Evolutionary conservation across 75 land plant genomes (phyloP).

Genomic region (Chamaecyparis obtusa): DNA sequence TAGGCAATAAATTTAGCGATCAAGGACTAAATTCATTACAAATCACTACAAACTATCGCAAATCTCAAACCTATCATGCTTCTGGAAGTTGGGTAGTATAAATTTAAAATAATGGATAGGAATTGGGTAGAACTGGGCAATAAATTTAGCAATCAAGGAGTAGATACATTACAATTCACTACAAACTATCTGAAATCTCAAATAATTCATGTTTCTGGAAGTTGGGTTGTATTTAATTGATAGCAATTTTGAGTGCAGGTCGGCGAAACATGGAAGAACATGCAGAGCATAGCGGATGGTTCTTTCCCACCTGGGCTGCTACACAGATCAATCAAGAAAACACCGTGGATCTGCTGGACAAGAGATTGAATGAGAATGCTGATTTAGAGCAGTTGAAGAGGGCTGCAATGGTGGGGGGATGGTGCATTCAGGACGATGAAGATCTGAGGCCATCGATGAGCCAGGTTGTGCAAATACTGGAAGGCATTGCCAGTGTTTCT

Average conservation of each 20-base stretch:
- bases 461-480: slow-evolving; percentile 36
- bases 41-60: too few relatives aligned
- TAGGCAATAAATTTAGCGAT: too few relatives aligned
- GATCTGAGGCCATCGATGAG: slow-evolving; percentile 30
- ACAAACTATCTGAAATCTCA: too few relatives aligned
- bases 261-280: background rate
- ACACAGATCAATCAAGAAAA: background rate
- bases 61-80: too few relatives aligned
- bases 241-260: background rate
- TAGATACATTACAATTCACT: too few relatives aligned
- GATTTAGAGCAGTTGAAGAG: slow-evolving; percentile 23
- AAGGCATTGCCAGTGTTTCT: slow-evolving; percentile 18
- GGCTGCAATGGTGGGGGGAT: slow-evolving; percentile 28
- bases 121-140: too few relatives aligned
- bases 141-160: too few relatives aligned
- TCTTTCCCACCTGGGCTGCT: slow-evolving; percentile 2
- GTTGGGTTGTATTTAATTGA: too few relatives aligned
- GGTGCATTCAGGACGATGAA: slow-evolving; percentile 49
- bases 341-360: background rate
- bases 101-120: too few relatives aligned
- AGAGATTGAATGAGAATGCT: background rate
- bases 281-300: background rate
- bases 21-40: too few relatives aligned
- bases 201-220: too few relatives aligned
- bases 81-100: too few relatives aligned